Conservation (phyloP, 345 rosid genomes). For the Brassica incana region DNA sequence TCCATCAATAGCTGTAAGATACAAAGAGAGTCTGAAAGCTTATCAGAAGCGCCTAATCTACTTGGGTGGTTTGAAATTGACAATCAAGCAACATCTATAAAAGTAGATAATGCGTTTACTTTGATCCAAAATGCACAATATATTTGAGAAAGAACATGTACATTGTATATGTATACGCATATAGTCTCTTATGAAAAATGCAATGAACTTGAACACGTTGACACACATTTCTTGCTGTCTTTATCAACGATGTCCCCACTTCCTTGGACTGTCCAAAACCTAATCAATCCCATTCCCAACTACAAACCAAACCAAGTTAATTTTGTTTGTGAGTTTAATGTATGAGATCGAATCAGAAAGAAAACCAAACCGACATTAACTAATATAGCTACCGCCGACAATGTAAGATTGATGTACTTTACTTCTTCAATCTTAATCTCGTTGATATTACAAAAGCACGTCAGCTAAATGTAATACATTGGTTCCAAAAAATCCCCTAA, state of each 20-base stretch:
- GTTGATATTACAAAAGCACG: neutral
- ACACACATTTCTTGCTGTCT: constrained; percentile 13
- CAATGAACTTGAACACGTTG: constrained; percentile 33
- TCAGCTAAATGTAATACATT: neutral
- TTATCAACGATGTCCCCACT: constrained; percentile 29
- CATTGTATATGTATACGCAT: neutral
- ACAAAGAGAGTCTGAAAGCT: too few species aligned
- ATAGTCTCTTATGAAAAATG: constrained; percentile 5
- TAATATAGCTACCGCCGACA: neutral
- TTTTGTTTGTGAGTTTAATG: neutral
- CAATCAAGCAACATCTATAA: neutral
- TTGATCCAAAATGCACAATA: constrained; percentile 13
- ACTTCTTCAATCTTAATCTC: neutral
- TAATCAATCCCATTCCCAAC: constrained; percentile 20
- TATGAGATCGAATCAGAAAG: neutral
- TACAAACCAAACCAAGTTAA: constrained; percentile 3
- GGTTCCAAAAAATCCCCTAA: neutral
- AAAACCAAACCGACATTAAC: neutral
- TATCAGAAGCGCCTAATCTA: too few species aligned
- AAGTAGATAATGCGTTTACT: constrained; percentile 6
- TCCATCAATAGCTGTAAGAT: too few species aligned
- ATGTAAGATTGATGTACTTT: neutral
- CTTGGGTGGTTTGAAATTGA: neutral
- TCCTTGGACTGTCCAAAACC: neutral
- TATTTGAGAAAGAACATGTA: neutral